A percentile compares a stretch with the other conserved stretches of the same genome.
phyloP scores from a whole-genome alignment of 495 filamentous ascomycete species.

The Hamigera avellanea region DNA sequence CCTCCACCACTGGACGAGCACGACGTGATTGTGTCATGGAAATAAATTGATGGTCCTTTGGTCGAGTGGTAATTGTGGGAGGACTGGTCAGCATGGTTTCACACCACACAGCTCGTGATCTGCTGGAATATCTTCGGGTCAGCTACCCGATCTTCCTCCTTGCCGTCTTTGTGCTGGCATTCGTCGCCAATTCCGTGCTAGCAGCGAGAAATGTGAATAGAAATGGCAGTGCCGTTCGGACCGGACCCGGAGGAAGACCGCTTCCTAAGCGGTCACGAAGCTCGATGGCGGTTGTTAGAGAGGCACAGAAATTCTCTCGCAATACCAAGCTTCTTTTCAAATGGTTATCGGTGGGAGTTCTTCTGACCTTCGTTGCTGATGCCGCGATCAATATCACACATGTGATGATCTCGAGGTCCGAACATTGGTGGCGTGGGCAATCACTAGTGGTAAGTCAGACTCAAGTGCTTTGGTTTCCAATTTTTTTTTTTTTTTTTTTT shows the following conservation, averaged over 20 bases:
- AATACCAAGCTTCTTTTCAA: conserved; percentile 57
- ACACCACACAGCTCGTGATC: conserved; percentile 26
- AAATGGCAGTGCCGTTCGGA: conserved; percentile 18
- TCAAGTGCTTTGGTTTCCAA: too few species aligned
- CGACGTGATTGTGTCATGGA: conserved; percentile 31
- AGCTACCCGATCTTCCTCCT: conserved; percentile 57
- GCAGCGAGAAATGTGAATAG: conserved; percentile 33
- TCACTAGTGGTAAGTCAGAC: conserved; percentile 60
- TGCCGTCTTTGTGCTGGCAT: conserved; percentile 53
- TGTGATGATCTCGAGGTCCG: conserved; percentile 50
- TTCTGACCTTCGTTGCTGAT: conserved; percentile 65
- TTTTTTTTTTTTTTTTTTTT: too few species aligned
- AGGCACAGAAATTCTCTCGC: conserved; percentile 39
- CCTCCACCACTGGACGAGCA: conserved; percentile 7
- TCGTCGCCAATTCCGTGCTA: conserved; percentile 49
- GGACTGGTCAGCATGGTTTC: conserved; percentile 21
- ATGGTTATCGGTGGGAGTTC: conserved; percentile 53
- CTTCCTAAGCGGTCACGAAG: conserved; percentile 47
- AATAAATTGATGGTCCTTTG: conserved; percentile 19
- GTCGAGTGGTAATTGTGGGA: conserved; percentile 13
- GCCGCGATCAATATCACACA: conserved; percentile 64
- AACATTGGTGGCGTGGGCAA: conserved; percentile 88
- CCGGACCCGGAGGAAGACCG: conserved; percentile 72
- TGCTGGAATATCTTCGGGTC: conserved; percentile 43
- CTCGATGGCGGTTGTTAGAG: conserved; percentile 20